A percentile compares a stretch with the other conserved stretches of the same genome.
Conservation (phyloP, 2,329 filamentous ascomycete genomes). For the Ophiocordyceps camponoti-rufipedis region DNA sequence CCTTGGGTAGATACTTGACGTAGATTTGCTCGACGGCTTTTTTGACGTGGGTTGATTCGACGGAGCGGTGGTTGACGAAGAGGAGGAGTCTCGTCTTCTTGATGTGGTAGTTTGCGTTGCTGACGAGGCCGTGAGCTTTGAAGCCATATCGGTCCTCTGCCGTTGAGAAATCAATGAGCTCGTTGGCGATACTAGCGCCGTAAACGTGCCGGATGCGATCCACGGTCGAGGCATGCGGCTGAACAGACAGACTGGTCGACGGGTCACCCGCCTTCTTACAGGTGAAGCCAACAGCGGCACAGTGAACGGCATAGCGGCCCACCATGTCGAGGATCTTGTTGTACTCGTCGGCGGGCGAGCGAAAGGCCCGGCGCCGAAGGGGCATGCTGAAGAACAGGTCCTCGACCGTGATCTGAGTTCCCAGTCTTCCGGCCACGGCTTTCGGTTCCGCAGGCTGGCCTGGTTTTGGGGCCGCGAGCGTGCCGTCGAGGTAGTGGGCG, state of each 20-base stretch:
- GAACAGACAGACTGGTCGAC: conserved; percentile 63
- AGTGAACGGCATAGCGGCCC: conserved; percentile 85
- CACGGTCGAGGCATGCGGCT: conserved; percentile 48
- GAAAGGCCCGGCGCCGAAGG: conserved; percentile 71
- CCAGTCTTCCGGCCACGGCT: conserved; percentile 67
- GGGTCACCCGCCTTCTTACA: conserved; percentile 94
- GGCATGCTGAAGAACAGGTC: conserved; percentile 96
- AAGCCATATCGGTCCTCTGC: conserved; percentile 69
- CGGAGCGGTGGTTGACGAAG: conserved; percentile 92
- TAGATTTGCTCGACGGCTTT: conserved; percentile 88
- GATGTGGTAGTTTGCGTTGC: conserved; percentile 85
- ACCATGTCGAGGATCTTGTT: conserved; percentile 95
- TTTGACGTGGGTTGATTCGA: conserved; percentile 76
- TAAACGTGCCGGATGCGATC: conserved; percentile 88
- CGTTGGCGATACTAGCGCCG: conserved; percentile 67
- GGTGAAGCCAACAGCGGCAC: conserved; percentile 76
- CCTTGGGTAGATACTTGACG: conserved; percentile 72
- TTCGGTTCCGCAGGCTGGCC: conserved; percentile 77
- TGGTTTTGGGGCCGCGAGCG: conserved; percentile 65
- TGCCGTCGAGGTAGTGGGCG: conserved; percentile 72
- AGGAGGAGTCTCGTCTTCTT: conserved; percentile 77
- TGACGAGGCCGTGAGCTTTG: conserved; percentile 61
- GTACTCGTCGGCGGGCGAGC: conserved; percentile 85
- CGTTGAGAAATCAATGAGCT: conserved; percentile 60
- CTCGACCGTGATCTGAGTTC: conserved; percentile 91